Base-by-base conservation (phyloP, 2,329 filamentous ascomycete genomes). In the Colletotrichum limetticola region DNA sequence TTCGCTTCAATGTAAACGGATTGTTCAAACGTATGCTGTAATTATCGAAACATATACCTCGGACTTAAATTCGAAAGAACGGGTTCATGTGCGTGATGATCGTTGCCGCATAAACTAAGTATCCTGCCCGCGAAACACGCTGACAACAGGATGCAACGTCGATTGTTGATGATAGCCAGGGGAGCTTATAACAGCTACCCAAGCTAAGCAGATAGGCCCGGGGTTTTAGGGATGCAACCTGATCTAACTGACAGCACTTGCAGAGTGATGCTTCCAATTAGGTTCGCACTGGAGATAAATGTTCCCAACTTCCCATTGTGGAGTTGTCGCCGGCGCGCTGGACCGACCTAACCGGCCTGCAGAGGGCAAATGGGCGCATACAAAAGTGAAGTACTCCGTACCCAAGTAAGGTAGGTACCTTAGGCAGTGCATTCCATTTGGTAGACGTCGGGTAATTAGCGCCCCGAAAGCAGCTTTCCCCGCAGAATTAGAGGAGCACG, bases 391-490 rank as follows among this genome's bases (percentile, higher is more conserved):
- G 37, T 19, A 4, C 37, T 35, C 32, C 4, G 32, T 35, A 35
- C 11, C 32, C 32, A 35, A 32, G 30, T 14, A 42, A 42, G 37
- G 37, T 19, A 42, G 37, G 37, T 19, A 42, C 37, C 32, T 35
- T 35, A 35, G 32, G 16, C 19, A 42, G 14, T 42, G 37, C 56
- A 56, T 24, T 56, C 53, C 32, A 24, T 42, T 22, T 64, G 28
- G 49, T 59, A 60, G 26, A 65, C 19, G 71, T 35, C 71, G 68
- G 71, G 62, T 72, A 71, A 71, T 74, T 66, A 58, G 71, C 30
- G 68, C 68, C 46, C 68, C 68, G 62, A 72, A 74, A 72, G 46
- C 68, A 74, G 69, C 64, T 66, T 73, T 73, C 72, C 72, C 72
- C 72, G 72, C 72, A 74, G 26, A 73, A 74, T 57, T 57, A 65